Evolutionary conservation across 352 stramenopile species (phyloP).

Genomic region (Phytophthora pistaciae): DNA sequence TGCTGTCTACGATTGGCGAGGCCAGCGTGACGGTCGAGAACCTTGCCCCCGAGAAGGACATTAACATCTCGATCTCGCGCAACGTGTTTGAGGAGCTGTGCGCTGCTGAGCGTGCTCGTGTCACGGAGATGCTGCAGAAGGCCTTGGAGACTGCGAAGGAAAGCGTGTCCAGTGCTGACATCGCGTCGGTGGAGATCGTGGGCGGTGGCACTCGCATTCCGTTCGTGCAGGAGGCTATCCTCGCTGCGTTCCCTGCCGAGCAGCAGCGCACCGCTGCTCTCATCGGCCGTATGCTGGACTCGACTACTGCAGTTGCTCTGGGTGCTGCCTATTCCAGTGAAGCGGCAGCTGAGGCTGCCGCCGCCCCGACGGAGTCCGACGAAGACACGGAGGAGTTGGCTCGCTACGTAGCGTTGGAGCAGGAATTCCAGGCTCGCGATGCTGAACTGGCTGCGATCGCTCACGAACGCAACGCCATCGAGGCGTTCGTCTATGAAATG

Average conservation of each 20-base stretch:
- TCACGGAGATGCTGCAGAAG: slow-evolving; percentile 64
- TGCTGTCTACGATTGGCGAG: slow-evolving; percentile 88
- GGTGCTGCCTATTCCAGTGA: slow-evolving; percentile 70
- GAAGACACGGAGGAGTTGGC: slow-evolving; percentile 42
- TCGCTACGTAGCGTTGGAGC: slow-evolving; percentile 60
- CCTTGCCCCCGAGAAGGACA: slow-evolving; percentile 82
- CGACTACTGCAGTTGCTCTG: slow-evolving; percentile 83
- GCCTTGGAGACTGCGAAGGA: slow-evolving; percentile 60
- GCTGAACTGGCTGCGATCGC: slow-evolving; percentile 74
- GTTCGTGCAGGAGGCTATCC: slow-evolving; percentile 82
- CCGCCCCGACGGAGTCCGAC: slow-evolving; percentile 18
- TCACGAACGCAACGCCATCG: slow-evolving; percentile 90
- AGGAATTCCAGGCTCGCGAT: slow-evolving; percentile 79
- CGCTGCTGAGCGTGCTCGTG: slow-evolving; percentile 45
- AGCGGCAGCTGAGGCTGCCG: slow-evolving; percentile 18
- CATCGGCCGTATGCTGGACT: slow-evolving; percentile 91
- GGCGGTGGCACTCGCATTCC: slow-evolving; percentile 91
- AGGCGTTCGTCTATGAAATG: slow-evolving; percentile 93
- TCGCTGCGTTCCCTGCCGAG: slow-evolving; percentile 63
- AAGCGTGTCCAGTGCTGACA: slow-evolving; percentile 45
- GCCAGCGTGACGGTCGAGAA: slow-evolving; percentile 88
- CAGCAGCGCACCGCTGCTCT: slow-evolving; percentile 42
- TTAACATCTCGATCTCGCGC: slow-evolving; percentile 78
- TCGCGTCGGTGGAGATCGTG: slow-evolving; percentile 89
- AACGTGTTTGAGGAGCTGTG: slow-evolving; percentile 81